Evolutionary conservation across 2,329 filamentous ascomycete species (phyloP).

Genomic region (Fusarium foetens): DNA sequence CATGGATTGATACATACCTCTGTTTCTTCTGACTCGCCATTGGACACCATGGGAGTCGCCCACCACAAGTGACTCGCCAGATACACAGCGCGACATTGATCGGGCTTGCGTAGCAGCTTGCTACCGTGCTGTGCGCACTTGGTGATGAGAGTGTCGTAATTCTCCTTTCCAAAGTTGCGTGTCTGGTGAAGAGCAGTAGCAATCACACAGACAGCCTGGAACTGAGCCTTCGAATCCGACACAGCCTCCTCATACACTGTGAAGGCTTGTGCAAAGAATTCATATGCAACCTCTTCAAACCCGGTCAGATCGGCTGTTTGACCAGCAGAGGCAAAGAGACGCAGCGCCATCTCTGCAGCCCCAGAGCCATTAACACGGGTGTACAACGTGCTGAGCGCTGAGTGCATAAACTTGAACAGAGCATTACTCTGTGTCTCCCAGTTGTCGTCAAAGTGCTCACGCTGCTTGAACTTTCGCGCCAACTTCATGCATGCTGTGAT

Average conservation of each 20-base stretch:
- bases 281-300: conserved; percentile 96
- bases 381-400: conserved; percentile 85
- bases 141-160: conserved; percentile 98
- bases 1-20: conserved; percentile 66
- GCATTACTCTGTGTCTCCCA: conserved; percentile 75
- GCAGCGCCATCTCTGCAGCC: conserved; percentile 86
- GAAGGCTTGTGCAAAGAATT: conserved; percentile 98
- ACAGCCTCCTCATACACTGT: conserved; percentile 98
- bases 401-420: conserved; percentile 96
- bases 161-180: conserved; percentile 92
- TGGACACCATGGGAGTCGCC: conserved; percentile 83
- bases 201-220: conserved; percentile 96
- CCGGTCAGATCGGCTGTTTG: conserved; percentile 91
- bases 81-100: conserved; percentile 97
- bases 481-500: conserved; percentile 91
- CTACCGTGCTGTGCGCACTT: conserved; percentile 97
- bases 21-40: conserved; percentile 83
- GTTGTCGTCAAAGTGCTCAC: conserved; percentile 82
- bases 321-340: conserved; percentile 90
- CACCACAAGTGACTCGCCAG: conserved; percentile 98
- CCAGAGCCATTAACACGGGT: conserved; percentile 80
- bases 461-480: conserved; percentile 85
- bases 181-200: conserved; percentile 89
- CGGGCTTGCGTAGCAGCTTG: conserved; percentile 96
- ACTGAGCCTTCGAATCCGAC: conserved; percentile 94